A percentile compares a stretch with the other conserved stretches of the same genome.
Conservation (phyloP, 345 rosid species). For the Eucalyptus viminalis region DNA sequence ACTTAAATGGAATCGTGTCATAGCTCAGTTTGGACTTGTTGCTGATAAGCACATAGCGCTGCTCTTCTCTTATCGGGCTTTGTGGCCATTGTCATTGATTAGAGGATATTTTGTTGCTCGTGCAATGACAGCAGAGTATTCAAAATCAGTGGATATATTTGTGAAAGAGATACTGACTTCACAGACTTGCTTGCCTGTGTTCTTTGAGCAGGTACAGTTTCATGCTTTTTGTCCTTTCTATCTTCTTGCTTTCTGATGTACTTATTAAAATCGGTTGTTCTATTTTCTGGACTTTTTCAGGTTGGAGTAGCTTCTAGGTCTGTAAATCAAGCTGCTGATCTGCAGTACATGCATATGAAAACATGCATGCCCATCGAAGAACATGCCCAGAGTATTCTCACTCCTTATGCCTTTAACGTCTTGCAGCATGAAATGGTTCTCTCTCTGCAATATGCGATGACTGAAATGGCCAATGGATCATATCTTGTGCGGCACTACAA, state of each 20-base stretch:
- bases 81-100: slow-evolving; percentile 54
- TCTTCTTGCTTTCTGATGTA: background rate
- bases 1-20: slow-evolving; percentile 60
- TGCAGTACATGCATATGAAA: slow-evolving; percentile 40
- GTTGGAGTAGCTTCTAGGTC: slow-evolving; percentile 42
- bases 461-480: slow-evolving; percentile 82
- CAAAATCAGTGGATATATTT: slow-evolving; percentile 41
- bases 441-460: slow-evolving; percentile 60
- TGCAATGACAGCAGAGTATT: slow-evolving; percentile 55
- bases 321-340: slow-evolving; percentile 13
- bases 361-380: slow-evolving; percentile 84
- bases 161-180: slow-evolving; percentile 44
- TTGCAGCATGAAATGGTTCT: slow-evolving; percentile 71
- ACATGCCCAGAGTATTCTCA: slow-evolving; percentile 61
- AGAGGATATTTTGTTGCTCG: slow-evolving; percentile 70
- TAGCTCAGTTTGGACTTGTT: slow-evolving; percentile 68
- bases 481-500: slow-evolving; percentile 61
- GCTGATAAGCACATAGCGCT: slow-evolving; percentile 70
- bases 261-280: background rate
- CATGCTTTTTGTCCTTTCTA: background rate
- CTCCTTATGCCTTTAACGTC: slow-evolving; percentile 67
- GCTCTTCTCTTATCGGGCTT: slow-evolving; percentile 52
- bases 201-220: slow-evolving; percentile 66
- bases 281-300: slow-evolving; percentile 20
- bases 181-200: slow-evolving; percentile 53